phyloP scores from a whole-genome alignment of 768 basidiomycete species.

The Lactarius tabidus region DNA sequence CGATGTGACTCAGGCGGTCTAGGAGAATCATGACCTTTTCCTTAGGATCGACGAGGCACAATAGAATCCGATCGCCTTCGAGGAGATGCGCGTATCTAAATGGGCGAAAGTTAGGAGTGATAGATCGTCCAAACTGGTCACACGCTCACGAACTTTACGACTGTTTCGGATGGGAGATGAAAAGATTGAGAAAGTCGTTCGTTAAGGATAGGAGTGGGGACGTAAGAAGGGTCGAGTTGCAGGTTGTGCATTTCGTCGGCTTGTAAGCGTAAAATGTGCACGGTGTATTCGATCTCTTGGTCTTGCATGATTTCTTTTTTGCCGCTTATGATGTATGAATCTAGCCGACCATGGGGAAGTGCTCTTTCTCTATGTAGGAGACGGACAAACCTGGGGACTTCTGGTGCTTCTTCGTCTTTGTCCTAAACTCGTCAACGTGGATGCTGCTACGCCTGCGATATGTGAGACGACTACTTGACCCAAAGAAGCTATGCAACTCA shows the following conservation, averaged over 20 bases:
- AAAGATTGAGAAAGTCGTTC: conserved; percentile 11
- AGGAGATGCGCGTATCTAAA: conserved; percentile 14
- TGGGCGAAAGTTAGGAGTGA: neutral
- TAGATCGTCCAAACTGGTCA: neutral
- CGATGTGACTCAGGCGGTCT: too few relatives aligned
- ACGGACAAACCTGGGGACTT: conserved; percentile 6
- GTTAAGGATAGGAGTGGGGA: conserved; percentile 11
- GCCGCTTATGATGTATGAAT: conserved; percentile 13
- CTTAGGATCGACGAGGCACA: conserved; percentile 7
- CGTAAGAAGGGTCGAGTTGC: neutral
- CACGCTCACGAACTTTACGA: conserved; percentile 8
- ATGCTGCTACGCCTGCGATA: too few relatives aligned
- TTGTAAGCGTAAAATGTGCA: conserved; percentile 7
- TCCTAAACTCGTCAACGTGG: too few relatives aligned
- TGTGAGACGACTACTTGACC: too few relatives aligned
- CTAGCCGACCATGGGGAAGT: neutral
- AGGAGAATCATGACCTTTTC: too few relatives aligned
- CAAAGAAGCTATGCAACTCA: too few relatives aligned
- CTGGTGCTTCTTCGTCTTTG: neutral
- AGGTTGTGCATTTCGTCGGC: conserved; percentile 13
- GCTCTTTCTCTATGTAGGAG: neutral
- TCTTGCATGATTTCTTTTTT: conserved; percentile 3
- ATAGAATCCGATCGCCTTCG: conserved; percentile 1
- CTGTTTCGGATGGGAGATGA: neutral
- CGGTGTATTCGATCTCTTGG: conserved; percentile 11